Percentiles rank a stretch among this genome's conserved stretches.
Evolutionary conservation across 129 eudicot species (phyloP).

Genomic region (Artemisia tridentata): DNA sequence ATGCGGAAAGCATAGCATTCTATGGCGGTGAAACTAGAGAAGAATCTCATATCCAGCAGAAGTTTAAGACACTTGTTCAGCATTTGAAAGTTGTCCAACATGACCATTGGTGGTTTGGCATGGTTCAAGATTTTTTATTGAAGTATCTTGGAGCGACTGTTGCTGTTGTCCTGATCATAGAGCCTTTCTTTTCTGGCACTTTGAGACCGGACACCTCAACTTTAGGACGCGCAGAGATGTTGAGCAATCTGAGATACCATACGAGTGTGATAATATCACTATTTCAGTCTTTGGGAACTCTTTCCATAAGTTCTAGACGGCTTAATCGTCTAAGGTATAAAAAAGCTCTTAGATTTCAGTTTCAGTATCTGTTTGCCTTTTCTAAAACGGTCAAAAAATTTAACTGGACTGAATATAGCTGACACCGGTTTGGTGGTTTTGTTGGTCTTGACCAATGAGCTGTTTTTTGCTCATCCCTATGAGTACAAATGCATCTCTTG

Average conservation of each 20-base stretch:
- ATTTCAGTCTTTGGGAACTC: constrained; percentile 94
- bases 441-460: too few relatives aligned
- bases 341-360: background rate
- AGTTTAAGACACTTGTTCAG: constrained; percentile 62
- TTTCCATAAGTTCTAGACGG: constrained; percentile 95
- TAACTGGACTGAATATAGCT: too few relatives aligned
- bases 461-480: too few relatives aligned
- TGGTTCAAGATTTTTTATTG: constrained; percentile 93
- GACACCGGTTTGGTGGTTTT: too few relatives aligned
- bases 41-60: constrained; percentile 92
- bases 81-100: constrained; percentile 88
- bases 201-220: constrained; percentile 92
- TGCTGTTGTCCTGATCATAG: constrained; percentile 94
- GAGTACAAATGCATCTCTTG: too few relatives aligned
- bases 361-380: background rate
- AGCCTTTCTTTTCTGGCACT: constrained; percentile 94
- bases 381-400: too few relatives aligned
- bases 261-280: constrained; percentile 97
- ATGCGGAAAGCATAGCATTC: constrained; percentile 97
- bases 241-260: constrained; percentile 97
- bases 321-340: constrained; percentile 92
- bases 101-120: constrained; percentile 99
- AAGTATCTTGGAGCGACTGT: constrained; percentile 99
- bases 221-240: constrained; percentile 96
- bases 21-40: constrained; percentile 97